Evolutionary conservation across 2,329 filamentous ascomycete species (phyloP), one percentile per base, ranked within the genome.

Genomic region (Colletotrichum tofieldiae): DNA sequence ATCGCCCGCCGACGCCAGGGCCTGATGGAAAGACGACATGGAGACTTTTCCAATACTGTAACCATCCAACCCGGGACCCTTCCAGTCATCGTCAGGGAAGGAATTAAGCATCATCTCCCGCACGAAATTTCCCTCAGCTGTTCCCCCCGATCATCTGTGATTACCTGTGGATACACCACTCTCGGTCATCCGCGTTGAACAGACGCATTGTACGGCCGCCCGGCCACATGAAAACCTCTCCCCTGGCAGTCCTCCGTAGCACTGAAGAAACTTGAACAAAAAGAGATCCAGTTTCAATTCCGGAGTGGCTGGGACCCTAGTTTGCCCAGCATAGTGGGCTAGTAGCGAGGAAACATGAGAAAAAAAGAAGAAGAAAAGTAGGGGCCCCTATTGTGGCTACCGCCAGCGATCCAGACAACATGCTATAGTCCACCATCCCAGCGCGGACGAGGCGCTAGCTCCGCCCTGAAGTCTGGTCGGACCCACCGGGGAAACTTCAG

Each of bases 321-420:
- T 60, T 29, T 18, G 59, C 43, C 43, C 56, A 39, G 41, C 37
- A 29, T 32, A 39, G 23, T 26, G 23, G 23, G 23, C 23, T 26
- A 26, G 29, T 32, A 32, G 39, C n/a, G 54, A 67, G 16, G 58
- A 55, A 55, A 55, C 49, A 54, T 39, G 49, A 51, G 23, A 20
- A 7, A 47, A 11, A n/a, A 1, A 47, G 18, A 47, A 9, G 18
- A 16, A 20, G 47, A 39, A 63, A 60, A 65, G 54, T 18, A 58
- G 35, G 54, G 59, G 41, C 59, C 70, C 70, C 70, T 72, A 72
- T 72, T 65, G 70, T 72, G 70, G 65, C 70, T 65, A 72, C 65
- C 39, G 29, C 43, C 47, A 56, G 58, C 39, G 52, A 45, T 55
- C 65, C 65, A 37, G 23, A 37, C 59, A 68, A 43, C 37, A 32